Conservation (phyloP, 257 asterid genomes). For the Solanum acaule region DNA sequence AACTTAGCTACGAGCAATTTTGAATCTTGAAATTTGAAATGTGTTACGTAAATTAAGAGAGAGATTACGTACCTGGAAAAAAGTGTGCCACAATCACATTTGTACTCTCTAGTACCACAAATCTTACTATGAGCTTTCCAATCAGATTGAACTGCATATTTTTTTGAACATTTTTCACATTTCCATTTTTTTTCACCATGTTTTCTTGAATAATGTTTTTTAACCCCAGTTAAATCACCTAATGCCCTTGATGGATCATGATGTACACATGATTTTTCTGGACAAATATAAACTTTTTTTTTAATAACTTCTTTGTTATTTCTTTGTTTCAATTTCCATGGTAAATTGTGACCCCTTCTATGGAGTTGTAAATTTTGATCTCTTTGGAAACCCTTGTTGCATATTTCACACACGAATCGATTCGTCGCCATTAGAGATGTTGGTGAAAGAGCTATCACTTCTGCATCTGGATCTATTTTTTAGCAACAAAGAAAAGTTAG, state of each 20-base stretch:
- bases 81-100: conserved; percentile 92
- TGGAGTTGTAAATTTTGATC: conserved; percentile 90
- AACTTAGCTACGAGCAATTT: no score
- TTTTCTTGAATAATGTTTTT: conserved; percentile 74
- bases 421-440: conserved; percentile 89
- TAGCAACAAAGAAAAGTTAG: background rate
- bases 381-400: conserved; percentile 93
- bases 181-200: conserved; percentile 98
- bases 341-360: conserved; percentile 83
- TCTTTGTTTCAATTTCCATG: conserved; percentile 89
- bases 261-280: conserved; percentile 74
- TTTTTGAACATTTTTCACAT: conserved; percentile 83
- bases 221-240: conserved; percentile 82
- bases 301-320: conserved; percentile 46
- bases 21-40: no score
- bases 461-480: conserved; percentile 89
- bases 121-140: conserved; percentile 96
- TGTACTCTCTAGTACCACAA: conserved; percentile 90
- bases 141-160: conserved; percentile 89
- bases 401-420: no score
- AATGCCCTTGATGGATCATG: conserved; percentile 78
- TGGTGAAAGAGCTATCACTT: conserved; percentile 82
- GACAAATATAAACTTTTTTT: conserved; percentile 87
- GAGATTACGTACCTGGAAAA: no score
- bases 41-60: no score